Evolutionary conservation across 768 basidiomycete species (phyloP), one percentile per base, ranked within the genome.

Genomic region (Amanita exitialis): DNA sequence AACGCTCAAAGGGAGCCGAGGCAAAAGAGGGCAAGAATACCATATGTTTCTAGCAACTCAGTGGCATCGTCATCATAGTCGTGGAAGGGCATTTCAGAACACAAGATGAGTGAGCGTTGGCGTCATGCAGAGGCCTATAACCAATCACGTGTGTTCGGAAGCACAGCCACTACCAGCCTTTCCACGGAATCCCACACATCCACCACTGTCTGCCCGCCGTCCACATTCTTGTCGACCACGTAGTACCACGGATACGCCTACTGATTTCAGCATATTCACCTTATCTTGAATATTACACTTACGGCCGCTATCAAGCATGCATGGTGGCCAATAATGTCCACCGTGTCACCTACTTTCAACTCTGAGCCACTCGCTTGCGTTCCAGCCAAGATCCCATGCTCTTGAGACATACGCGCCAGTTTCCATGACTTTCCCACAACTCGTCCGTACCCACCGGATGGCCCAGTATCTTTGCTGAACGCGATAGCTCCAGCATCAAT

Each of bases 31-130:
- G 16, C 27, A 20, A 41, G 44, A 76, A 49, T 32, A 92, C 93
- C 93, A 66, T 97, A 97, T 55, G 92, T 91, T 69, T 96, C 93
- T 58, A 94, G 66, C 44, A 97, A 79, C 66, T 97, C 93, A 49
- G 93, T 95, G 10, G 86, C 90, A 59, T 91, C 91, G 44, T 73
- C 77, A 46, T 86, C 77, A 66, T 80, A 86, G 59, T 87, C 82
- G 63, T 77, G 71, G 58, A 74, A 63, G 39, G 76, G 66, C 83
- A 84, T 85, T 54, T 62, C 63, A 63, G 59, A 30, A 30, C 15
- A 42, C n/a, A 35, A 58, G 54, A 59, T 57, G 58, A 55, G 55
- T 48, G 47, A 58, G 54, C 16, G 16, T 20, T 36, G 35, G n/a
- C 39, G 44, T 23, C 28, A 41, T 16, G 37, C 38, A 7, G 6